These are phyloP conservation scores for Neolentinus lepideus DNA, from an alignment of 1,284 basidiomycete genomes.

Conservation along the genomic window DNA sequence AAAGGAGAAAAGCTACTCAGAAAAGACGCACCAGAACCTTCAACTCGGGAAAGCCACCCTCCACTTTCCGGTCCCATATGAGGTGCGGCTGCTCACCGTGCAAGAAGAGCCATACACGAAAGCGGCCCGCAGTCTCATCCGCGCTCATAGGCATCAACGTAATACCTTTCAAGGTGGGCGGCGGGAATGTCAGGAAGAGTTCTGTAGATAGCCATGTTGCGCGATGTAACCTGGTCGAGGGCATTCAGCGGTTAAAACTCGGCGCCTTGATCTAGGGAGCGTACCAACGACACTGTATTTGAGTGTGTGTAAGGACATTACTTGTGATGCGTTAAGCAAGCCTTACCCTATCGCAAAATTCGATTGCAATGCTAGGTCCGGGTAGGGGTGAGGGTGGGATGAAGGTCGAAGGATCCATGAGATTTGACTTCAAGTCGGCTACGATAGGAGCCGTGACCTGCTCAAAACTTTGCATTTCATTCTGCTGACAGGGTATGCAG, in stretches of 20 bases:
- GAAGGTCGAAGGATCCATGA: conserved; percentile 50
- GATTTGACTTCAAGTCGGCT: conserved; percentile 21
- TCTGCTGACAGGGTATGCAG: conserved; percentile 6
- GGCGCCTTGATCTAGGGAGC: conserved; percentile 14
- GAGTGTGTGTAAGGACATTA: neutral
- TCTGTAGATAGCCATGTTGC: conserved; percentile 89
- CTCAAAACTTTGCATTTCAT: neutral
- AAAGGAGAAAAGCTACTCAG: neutral
- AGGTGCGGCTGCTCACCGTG: conserved; percentile 30
- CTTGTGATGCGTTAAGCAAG: neutral
- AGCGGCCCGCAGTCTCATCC: conserved; percentile 81
- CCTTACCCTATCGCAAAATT: conserved; percentile 83
- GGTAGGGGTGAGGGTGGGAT: conserved; percentile 43
- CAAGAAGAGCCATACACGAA: conserved; percentile 76
- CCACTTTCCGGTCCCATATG: conserved; percentile 79
- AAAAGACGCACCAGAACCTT: conserved; percentile 63
- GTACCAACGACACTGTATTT: conserved; percentile 64
- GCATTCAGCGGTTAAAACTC: neutral
- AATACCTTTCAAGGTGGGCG: conserved; percentile 59
- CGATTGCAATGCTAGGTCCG: conserved; percentile 53
- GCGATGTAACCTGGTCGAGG: conserved; percentile 61
- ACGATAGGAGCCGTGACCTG: too few species aligned
- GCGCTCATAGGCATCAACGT: conserved; percentile 69
- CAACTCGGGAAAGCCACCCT: conserved; percentile 87
- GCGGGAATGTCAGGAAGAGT: conserved; percentile 81